These are phyloP conservation scores for Nothomitra cinnamomea DNA, from an alignment of 2,329 filamentous ascomycete genomes.

Conservation along the genomic window DNA sequence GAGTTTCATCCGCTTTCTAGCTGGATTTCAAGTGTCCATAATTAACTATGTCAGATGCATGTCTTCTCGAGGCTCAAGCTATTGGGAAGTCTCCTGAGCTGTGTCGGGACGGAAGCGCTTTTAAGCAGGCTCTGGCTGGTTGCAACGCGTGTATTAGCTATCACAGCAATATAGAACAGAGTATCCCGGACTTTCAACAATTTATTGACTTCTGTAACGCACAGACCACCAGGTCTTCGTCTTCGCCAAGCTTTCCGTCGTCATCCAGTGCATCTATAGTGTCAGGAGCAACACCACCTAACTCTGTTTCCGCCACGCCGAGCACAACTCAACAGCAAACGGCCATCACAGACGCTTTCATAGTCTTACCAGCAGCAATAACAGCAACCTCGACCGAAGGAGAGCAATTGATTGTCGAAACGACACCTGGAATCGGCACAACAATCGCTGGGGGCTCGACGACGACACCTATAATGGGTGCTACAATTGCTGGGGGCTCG, in stretches of 20 bases:
- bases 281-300: too few relatives aligned
- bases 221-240: not conserved
- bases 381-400: too few relatives aligned
- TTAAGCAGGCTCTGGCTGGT: not conserved
- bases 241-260: not conserved
- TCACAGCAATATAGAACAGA: not conserved
- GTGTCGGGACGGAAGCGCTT: constrained; percentile 2
- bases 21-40: not conserved
- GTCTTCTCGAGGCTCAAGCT: constrained; percentile 2
- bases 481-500: too few relatives aligned
- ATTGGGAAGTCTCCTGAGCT: constrained; percentile 2
- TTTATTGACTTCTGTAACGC: constrained; percentile 5
- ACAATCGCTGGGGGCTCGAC: too few relatives aligned
- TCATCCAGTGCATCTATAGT: not conserved
- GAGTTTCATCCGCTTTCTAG: not conserved
- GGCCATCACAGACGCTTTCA: too few relatives aligned
- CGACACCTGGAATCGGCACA: too few relatives aligned
- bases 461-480: too few relatives aligned
- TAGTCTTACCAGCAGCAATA: too few relatives aligned
- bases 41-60: not conserved
- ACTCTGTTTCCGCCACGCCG: too few relatives aligned
- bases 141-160: constrained; percentile 2
- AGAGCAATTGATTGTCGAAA: too few relatives aligned
- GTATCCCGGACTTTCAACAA: constrained; percentile 5
- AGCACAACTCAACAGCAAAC: too few relatives aligned